Percentiles rank a stretch among this genome's conserved stretches.
Conservation (phyloP, 148 eudicot species). For the Diospyros lotus region DNA sequence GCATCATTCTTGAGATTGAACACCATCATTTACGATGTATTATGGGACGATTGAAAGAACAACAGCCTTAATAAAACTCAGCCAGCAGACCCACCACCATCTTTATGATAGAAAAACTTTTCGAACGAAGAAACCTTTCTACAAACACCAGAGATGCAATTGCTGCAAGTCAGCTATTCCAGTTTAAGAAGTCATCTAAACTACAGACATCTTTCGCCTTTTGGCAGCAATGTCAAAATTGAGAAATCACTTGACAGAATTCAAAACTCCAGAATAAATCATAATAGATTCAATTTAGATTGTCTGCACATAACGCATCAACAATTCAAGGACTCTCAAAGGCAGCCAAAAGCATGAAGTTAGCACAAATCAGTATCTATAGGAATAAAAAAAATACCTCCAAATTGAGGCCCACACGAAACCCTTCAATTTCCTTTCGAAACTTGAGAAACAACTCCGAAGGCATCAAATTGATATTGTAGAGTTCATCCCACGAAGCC, state of each 20-base stretch:
- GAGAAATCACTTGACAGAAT: not conserved
- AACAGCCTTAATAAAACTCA: not conserved
- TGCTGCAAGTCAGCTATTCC: too few species aligned
- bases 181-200: too few species aligned
- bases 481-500: constrained; percentile 75
- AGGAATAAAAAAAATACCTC: constrained; percentile 43
- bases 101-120: not conserved
- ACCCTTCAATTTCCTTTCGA: constrained; percentile 60
- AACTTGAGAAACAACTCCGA: constrained; percentile 77
- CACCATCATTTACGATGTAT: not conserved
- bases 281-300: not conserved
- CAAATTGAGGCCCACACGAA: constrained; percentile 70
- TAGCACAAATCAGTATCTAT: not conserved
- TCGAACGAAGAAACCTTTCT: constrained; percentile 2
- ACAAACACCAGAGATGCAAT: not conserved
- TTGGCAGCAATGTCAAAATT: not conserved
- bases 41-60: not conserved
- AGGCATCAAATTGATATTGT: constrained; percentile 65
- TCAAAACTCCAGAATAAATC: not conserved
- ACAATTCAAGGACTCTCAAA: constrained; percentile 3
- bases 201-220: too few species aligned
- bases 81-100: not conserved
- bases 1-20: too few species aligned
- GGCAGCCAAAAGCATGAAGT: not conserved
- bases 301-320: not conserved